phyloP scores from a whole-genome alignment of 805 yeast species.

The Hanseniaspora mollemarum region DNA sequence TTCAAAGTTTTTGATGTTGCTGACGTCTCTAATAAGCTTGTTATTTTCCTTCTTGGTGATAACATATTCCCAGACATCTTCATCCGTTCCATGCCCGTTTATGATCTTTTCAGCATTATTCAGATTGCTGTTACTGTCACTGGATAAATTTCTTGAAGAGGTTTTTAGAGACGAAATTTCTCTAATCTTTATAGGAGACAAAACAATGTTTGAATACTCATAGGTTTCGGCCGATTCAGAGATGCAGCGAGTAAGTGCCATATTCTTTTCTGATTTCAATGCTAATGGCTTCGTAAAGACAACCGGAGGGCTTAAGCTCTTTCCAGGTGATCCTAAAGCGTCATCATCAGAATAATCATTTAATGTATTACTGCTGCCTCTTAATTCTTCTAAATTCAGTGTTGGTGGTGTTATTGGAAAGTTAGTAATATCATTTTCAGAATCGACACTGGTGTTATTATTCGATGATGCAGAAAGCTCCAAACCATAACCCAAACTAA shows the following conservation, averaged over 20 bases:
- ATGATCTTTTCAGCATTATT: slow-evolving; percentile 7
- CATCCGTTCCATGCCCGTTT: slow-evolving; percentile 14
- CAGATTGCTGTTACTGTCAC: background rate
- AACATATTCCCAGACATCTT: slow-evolving; percentile 15
- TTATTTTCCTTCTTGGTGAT: slow-evolving; percentile 14
- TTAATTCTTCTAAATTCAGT: background rate
- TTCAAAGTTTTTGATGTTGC: slow-evolving; percentile 10
- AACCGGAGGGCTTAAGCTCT: background rate
- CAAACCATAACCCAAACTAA: background rate
- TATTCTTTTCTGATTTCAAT: background rate
- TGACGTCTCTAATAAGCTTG: slow-evolving; percentile 10
- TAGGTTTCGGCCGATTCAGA: background rate
- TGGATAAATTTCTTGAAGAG: slow-evolving; percentile 8
- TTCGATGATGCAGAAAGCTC: background rate
- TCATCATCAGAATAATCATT: background rate
- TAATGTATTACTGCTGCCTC: slow-evolving; percentile 2
- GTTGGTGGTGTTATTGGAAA: background rate
- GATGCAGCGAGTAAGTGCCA: background rate
- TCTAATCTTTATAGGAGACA: slow-evolving; percentile 8
- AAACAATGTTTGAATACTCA: background rate
- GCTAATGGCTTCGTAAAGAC: background rate
- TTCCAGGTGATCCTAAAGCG: background rate
- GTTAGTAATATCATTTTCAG: slow-evolving; percentile 8
- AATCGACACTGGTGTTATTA: background rate
- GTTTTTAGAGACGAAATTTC: slow-evolving; percentile 4